Evolutionary conservation across 805 yeast genomes (phyloP).

Genomic region (Myxozyma sirexii): DNA sequence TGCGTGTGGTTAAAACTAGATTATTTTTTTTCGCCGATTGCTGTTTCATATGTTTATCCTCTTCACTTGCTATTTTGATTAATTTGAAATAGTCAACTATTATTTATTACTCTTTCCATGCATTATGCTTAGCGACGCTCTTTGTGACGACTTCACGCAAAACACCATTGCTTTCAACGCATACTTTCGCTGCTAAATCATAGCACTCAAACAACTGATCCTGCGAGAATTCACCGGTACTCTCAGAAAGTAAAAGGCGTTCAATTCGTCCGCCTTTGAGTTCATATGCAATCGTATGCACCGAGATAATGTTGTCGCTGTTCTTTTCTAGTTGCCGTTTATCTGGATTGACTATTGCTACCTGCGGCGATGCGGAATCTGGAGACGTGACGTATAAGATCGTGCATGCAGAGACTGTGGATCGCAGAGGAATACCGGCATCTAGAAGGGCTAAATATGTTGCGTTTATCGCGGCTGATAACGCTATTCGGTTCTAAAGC

Average conservation of each 20-base stretch:
- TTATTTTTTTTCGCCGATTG: too few species aligned
- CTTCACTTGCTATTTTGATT: too few species aligned
- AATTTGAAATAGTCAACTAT: too few species aligned
- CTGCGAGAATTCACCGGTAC: conserved; percentile 69
- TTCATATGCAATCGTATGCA: conserved; percentile 67
- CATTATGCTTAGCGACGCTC: background rate
- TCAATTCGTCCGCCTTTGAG: conserved; percentile 54
- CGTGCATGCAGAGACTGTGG: conserved; percentile 29
- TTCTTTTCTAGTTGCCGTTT: conserved; percentile 44
- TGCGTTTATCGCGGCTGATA: conserved; percentile 73
- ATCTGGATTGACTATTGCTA: conserved; percentile 50
- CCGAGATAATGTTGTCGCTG: conserved; percentile 45
- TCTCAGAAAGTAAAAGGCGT: conserved; percentile 68
- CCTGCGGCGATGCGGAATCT: background rate
- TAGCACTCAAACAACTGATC: conserved; percentile 55
- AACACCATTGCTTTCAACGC: conserved; percentile 49
- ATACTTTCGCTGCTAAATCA: conserved; percentile 54
- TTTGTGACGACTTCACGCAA: conserved; percentile 51
- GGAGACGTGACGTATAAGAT: conserved; percentile 2
- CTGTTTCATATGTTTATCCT: too few species aligned
- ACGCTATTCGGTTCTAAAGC: conserved; percentile 50
- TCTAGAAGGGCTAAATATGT: conserved; percentile 74
- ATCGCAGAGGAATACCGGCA: conserved; percentile 67
- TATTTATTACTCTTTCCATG: conserved; percentile 16
- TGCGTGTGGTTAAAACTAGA: background rate